phyloP scores from a whole-genome alignment of 306 rosid genomes.

The Datisca glomerata region DNA sequence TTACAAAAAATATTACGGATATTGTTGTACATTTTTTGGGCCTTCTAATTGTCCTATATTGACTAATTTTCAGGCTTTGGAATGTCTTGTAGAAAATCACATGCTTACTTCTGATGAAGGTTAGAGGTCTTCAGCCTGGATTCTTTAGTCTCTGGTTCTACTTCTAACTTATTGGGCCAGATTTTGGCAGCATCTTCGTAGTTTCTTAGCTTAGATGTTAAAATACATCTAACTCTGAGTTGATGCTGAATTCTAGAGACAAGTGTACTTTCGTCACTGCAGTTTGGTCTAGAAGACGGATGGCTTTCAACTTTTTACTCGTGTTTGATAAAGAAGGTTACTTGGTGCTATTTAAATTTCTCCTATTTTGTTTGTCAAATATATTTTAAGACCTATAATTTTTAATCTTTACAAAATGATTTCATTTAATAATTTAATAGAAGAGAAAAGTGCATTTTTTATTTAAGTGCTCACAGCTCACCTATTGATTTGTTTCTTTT shows the following conservation, averaged over 20 bases:
- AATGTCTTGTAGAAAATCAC: constrained; percentile 89
- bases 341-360: constrained; percentile 9
- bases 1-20: not conserved
- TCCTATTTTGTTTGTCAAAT: constrained; percentile 8
- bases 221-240: constrained; percentile 4
- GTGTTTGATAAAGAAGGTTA: constrained; percentile 85
- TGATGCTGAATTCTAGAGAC: constrained; percentile 47
- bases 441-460: not conserved
- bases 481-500: constrained; percentile 11
- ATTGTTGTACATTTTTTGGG: not conserved
- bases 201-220: not conserved
- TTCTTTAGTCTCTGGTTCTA: not conserved
- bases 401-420: not conserved
- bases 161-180: not conserved
- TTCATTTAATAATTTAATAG: not conserved
- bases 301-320: constrained; percentile 93
- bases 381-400: constrained; percentile 2
- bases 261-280: constrained; percentile 68
- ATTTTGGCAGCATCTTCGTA: not conserved
- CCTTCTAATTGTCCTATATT: constrained; percentile 4
- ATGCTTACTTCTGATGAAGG: constrained; percentile 95
- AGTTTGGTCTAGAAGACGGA: constrained; percentile 80
- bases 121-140: constrained; percentile 15
- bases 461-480: constrained; percentile 4
- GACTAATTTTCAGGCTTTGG: constrained; percentile 66